Percentiles rank a stretch among this genome's conserved stretches.
Evolutionary conservation across 2,329 filamentous ascomycete genomes (phyloP).

Genomic region (Leptographium galeiforme): DNA sequence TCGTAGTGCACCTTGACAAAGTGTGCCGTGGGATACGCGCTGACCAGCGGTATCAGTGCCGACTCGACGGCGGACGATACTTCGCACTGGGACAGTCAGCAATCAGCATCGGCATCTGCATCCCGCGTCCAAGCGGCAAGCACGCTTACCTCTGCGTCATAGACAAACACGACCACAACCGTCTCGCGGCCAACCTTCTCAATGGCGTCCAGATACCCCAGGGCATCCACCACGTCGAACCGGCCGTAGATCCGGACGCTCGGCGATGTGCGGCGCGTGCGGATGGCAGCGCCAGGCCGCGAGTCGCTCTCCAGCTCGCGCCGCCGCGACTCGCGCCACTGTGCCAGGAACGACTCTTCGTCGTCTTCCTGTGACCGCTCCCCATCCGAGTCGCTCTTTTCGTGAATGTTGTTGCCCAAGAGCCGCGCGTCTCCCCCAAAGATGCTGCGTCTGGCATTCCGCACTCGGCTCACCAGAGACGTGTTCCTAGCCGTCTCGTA

Average conservation of each 20-base stretch:
- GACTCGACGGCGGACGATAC: conserved; percentile 69
- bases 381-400: conserved; percentile 29
- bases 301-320: conserved; percentile 59
- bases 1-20: conserved; percentile 87
- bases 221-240: conserved; percentile 72
- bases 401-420: conserved; percentile 12
- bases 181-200: conserved; percentile 76
- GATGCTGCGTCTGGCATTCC: conserved; percentile 40
- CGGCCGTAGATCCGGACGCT: conserved; percentile 66
- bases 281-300: conserved; percentile 24
- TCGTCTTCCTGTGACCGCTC: conserved; percentile 43
- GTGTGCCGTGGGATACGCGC: conserved; percentile 55
- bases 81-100: conserved; percentile 44
- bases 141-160: conserved; percentile 63
- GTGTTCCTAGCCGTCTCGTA: conserved; percentile 54
- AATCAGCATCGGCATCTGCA: neutral
- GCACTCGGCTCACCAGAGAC: conserved; percentile 40
- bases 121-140: neutral
- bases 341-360: conserved; percentile 68
- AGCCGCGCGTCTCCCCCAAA: conserved; percentile 34
- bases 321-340: conserved; percentile 73
- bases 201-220: conserved; percentile 90
- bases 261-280: conserved; percentile 59
- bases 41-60: conserved; percentile 63
- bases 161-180: conserved; percentile 84